Conservation (phyloP, 179 eudicot genomes). For the Monotropa hypopitys region DNA sequence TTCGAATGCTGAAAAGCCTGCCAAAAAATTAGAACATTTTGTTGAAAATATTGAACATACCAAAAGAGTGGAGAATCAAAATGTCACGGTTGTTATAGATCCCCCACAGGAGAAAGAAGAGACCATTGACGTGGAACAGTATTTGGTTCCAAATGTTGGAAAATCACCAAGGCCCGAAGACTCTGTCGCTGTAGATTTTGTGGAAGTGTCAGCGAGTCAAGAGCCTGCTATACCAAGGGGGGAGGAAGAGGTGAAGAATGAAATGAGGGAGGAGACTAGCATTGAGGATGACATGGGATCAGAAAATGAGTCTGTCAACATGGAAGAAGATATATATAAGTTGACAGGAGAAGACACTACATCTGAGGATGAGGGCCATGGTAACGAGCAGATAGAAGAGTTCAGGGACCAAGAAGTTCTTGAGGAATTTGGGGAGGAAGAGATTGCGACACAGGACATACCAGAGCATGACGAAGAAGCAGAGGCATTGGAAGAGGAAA, state of each 20-base stretch:
- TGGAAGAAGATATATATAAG: slow-evolving; percentile 19
- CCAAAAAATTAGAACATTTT: slow-evolving; percentile 16
- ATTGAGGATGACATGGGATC: slow-evolving; percentile 13
- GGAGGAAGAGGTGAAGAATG: slow-evolving; percentile 20
- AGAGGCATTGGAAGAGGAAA: slow-evolving; percentile 34
- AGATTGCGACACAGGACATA: slow-evolving; percentile 32
- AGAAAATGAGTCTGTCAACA: slow-evolving; percentile 14
- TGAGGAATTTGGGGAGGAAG: slow-evolving; percentile 51
- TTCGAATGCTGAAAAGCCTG: slow-evolving; percentile 18
- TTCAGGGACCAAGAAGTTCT: slow-evolving; percentile 34
- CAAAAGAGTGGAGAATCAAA: slow-evolving; percentile 18
- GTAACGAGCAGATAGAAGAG: slow-evolving; percentile 26
- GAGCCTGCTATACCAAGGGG: slow-evolving; percentile 10
- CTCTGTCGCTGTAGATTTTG: slow-evolving; percentile 3
- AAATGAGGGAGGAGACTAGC: slow-evolving; percentile 11
- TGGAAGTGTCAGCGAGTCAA: not conserved
- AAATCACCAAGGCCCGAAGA: slow-evolving; percentile 13
- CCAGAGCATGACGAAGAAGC: slow-evolving; percentile 28
- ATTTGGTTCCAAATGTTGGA: slow-evolving; percentile 10
- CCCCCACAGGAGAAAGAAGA: slow-evolving; percentile 13
- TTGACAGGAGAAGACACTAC: slow-evolving; percentile 19
- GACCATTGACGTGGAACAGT: slow-evolving; percentile 9
- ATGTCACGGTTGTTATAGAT: slow-evolving; percentile 21
- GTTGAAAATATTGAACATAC: slow-evolving; percentile 20
- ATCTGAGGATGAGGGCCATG: slow-evolving; percentile 17